Conservation (phyloP, 805 yeast species). For the Ogataea wickerhamii region DNA sequence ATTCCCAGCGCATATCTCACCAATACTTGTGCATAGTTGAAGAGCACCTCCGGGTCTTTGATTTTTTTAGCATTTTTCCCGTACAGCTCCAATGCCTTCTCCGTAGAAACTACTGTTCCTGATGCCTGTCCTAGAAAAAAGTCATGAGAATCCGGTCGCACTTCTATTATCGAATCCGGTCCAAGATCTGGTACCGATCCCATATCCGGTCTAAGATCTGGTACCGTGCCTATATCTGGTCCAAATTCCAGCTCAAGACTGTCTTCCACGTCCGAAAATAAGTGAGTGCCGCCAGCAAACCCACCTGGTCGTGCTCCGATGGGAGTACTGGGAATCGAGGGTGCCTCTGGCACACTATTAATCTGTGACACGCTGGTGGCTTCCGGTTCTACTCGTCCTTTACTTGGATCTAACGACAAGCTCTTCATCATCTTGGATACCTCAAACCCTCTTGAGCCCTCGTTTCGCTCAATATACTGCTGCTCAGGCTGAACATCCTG, state of each 20-base stretch:
- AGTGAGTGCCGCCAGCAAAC: background rate
- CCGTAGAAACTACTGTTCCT: slow-evolving; percentile 36
- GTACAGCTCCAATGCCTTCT: slow-evolving; percentile 80
- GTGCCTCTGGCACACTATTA: too few species aligned
- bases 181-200: background rate
- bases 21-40: slow-evolving; percentile 82
- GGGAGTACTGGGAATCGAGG: background rate
- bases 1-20: slow-evolving; percentile 36
- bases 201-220: background rate
- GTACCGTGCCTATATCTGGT: background rate
- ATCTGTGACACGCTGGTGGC: too few species aligned
- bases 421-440: too few species aligned
- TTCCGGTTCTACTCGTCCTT: too few species aligned
- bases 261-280: background rate
- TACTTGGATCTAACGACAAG: too few species aligned
- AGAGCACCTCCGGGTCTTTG: slow-evolving; percentile 81
- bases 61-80: slow-evolving; percentile 80
- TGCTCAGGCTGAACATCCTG: too few species aligned
- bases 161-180: background rate
- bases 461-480: too few species aligned
- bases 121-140: slow-evolving; percentile 11
- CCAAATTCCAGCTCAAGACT: background rate
- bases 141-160: background rate
- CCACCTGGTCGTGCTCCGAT: background rate
- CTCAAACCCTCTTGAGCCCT: too few species aligned